Evolutionary conservation across 768 basidiomycete species (phyloP), one percentile per base, ranked within the genome.

Genomic region (Lactarius evosmus): DNA sequence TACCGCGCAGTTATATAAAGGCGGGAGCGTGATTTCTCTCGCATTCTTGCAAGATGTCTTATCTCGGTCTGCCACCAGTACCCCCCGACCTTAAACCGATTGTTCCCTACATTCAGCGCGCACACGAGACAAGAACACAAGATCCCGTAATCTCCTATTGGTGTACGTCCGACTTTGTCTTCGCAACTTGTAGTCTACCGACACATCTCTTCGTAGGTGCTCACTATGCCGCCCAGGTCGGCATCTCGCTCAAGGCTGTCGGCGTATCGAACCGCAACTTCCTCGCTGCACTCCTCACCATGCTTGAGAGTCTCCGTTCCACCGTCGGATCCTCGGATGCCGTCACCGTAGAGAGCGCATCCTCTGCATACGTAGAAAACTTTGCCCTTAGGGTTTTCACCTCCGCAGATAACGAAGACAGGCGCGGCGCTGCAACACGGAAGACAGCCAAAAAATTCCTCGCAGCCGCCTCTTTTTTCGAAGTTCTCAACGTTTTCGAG

Each of bases 61-160:
- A 78, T 64, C 80, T 88, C 69, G 80, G 80, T 56, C 75, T 90
- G 14, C 86, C 88, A n/a, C 78, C 84, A 44, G 62, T 87, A 51
- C 81, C 88, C 0, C 65, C 78, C 41, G 79, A 81, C 53, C 85
- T 92, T 73, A 91, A 87, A 70, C 66, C 84, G 29, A 82, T 94
- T 60, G 72, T 85, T 5, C 90, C 94, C 2, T 96, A 84, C 75
- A 80, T 98, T 22, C 93, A 95, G 70, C 85, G 97, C 56, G 92
- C 97, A 0, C 85, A 93, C 62, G 97, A 99, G 74, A 80, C 98
- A 69, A 85, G 82, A 57, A 77, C 77, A 16, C 85, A 89, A 66
- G 95, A 99, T 61, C 91, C 93, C 6, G 79, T 95, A 58, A 85
- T 98, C 71, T 83, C 92, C 5, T 98, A 98, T 73, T 99, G 96